Evolutionary conservation across 2,329 filamentous ascomycete species (phyloP), one percentile per base, ranked within the genome.

Genomic region (Cordyceps militaris): DNA sequence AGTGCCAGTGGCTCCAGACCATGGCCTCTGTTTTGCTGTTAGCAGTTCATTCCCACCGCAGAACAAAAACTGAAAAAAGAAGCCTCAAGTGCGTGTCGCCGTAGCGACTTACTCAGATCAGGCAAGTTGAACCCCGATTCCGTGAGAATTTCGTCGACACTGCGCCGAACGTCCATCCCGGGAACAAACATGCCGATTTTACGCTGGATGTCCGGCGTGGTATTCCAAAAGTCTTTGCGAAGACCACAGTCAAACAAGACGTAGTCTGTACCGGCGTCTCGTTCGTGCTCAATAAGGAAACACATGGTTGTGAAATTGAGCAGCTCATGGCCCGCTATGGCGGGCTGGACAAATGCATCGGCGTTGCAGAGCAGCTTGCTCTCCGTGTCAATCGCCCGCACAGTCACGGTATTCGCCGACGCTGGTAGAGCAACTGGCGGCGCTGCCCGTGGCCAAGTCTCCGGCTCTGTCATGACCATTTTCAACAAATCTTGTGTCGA

Each of bases 1-100:
- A 77, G 60, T 78, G 74, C 66, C 71, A 76, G 61, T 81, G 77
- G 57, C 73, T 75, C 65, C 21, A 23, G n/a, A 58, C 32, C 48
- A 58, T 58, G 9, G 56, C 56, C 19, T 46, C 56, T 58, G n/a
- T 28, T 14, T 14, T 2, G 3, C 4, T 5, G 8, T 47, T 3
- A 53, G 38, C 14, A 13, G 0, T 1, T 6, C 13, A 13, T 30
- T 30, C 11, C 0, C 11, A 6, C 5, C 19, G 30, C 9, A 11
- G n/a, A 47, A 28, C 5, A n/a, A 9, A 47, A 14, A 34, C 19
- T 8, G 3, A 14, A 2, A 9, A 13, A 13, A 16, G 10, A 11
- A 16, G n/a, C n/a, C n/a, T n/a, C n/a, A n/a, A n/a, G n/a, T n/a
- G n/a, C n/a, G n/a, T n/a, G n/a, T n/a, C n/a, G n/a, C n/a, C n/a